Percentiles rank a stretch among this genome's conserved stretches.
Conservation (phyloP, 768 basidiomycete genomes). For the Podaxis pistillaris region DNA sequence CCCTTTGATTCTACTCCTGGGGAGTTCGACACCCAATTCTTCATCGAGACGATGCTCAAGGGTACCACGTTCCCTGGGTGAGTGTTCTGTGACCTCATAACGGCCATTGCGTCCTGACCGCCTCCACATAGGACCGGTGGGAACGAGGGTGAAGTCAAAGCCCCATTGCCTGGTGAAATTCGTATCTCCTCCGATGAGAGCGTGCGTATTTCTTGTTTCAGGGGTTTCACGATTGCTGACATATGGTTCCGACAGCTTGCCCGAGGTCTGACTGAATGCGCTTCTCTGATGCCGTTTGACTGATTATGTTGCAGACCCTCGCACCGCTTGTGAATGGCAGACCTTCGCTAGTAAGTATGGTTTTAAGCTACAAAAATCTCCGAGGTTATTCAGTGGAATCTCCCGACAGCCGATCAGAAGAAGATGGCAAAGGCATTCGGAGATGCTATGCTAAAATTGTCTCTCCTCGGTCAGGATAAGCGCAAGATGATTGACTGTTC, state of each 20-base stretch:
- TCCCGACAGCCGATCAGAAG: conserved; percentile 28
- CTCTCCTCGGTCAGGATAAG: conserved; percentile 39
- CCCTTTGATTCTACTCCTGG: conserved; percentile 48
- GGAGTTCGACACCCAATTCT: conserved; percentile 44
- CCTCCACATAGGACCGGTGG: not conserved
- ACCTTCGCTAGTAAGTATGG: conserved; percentile 33
- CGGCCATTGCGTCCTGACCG: not conserved
- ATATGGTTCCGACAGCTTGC: not conserved
- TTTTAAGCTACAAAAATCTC: not conserved
- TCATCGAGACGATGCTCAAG: conserved; percentile 38
- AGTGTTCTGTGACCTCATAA: not conserved
- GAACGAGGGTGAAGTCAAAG: conserved; percentile 31
- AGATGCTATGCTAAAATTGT: conserved; percentile 43
- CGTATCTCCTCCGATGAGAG: conserved; percentile 41
- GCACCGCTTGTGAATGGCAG: conserved; percentile 53
- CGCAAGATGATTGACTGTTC: conserved; percentile 40
- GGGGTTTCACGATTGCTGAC: not conserved
- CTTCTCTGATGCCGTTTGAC: not conserved
- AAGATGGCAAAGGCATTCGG: conserved; percentile 34
- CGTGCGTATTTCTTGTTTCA: conserved; percentile 6
- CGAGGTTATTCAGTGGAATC: not conserved
- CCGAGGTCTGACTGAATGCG: not conserved
- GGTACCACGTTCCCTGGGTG: conserved; percentile 40
- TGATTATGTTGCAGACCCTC: conserved; percentile 29
- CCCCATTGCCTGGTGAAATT: conserved; percentile 40